Base-by-base conservation (phyloP, 352 stramenopile genomes). In the Achlya hypogyna region DNA sequence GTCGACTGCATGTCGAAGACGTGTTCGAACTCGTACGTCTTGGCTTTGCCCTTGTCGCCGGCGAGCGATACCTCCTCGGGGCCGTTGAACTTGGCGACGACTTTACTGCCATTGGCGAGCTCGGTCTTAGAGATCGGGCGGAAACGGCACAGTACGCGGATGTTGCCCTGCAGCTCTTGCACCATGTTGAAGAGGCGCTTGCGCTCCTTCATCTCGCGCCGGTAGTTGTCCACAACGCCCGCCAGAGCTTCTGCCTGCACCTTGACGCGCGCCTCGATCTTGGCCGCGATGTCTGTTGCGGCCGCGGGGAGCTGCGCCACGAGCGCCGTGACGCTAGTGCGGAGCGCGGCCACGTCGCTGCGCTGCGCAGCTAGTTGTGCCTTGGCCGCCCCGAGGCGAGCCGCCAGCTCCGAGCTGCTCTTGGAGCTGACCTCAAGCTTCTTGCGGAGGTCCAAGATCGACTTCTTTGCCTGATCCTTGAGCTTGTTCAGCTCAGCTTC, bases 121-220 rank as follows among this genome's bases (percentile, higher is more conserved):
- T 95, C 84, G 14, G 65, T 75, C 70, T 91, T 95, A 23, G 86
- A 93, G 53, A 95, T 91, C 1, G 96, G 96, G 34, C 96, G 93
- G 18, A 98, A 87, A 64, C 96, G 94, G 62, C 95, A 99, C 51
- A 98, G 91, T 14, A 99, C 96, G 58, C 97, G 94, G 62, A 99
- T 99, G 71, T 98, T 98, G 38, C 95, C 95, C 67, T 98, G 96
- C 32, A 98, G 78, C 62, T 97, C 93, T 62, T 98, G 89, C 38
- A 99, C 96, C 29, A 97, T 82, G 62, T 96, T 97, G 62, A 99
- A 96, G 47, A 99, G 74, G 34, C 96, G 87, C 63, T 94, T 94
- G 42, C 86, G 83, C 71, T 93, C 84, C 56, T 92, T 92, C 62
- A 94, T 82, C 65, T 94, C 86, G 32, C 86, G 83, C 56, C 92